phyloP scores from a whole-genome alignment of 208 protist genomes.

The Leishmania tropica region DNA sequence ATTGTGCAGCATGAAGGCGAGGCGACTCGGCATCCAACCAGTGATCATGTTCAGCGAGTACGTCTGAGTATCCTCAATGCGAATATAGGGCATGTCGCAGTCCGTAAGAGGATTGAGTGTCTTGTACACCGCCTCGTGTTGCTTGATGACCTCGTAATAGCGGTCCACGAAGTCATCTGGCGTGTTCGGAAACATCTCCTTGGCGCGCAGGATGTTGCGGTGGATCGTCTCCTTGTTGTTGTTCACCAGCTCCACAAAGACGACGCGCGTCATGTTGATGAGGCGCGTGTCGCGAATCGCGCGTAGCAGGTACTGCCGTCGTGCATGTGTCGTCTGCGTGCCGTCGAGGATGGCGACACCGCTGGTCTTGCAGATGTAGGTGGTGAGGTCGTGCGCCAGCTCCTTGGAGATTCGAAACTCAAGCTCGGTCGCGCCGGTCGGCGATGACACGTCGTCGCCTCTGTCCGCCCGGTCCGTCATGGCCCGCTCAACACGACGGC shows the following conservation, averaged over 20 bases:
- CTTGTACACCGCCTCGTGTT: conserved; percentile 74
- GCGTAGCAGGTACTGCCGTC: conserved; percentile 64
- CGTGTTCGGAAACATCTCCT: conserved; percentile 54
- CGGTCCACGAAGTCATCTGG: conserved; percentile 77
- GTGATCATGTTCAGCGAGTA: conserved; percentile 89
- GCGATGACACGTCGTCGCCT: conserved; percentile 14
- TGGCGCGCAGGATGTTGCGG: conserved; percentile 65
- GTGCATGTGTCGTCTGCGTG: conserved; percentile 61
- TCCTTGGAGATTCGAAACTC: conserved; percentile 45
- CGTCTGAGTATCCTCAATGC: conserved; percentile 66
- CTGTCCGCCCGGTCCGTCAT: conserved; percentile 10
- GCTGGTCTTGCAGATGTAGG: conserved; percentile 58
- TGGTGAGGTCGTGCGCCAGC: conserved; percentile 69
- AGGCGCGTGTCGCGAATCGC: conserved; percentile 61
- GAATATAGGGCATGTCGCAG: conserved; percentile 83
- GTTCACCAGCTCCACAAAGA: conserved; percentile 86
- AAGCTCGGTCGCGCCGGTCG: conserved; percentile 28
- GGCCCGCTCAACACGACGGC: conserved; percentile 31
- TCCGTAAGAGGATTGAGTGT: conserved; percentile 73
- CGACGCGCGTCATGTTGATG: conserved; percentile 70
- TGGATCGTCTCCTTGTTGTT: conserved; percentile 54
- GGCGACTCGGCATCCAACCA: conserved; percentile 84
- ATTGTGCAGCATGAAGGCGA: conserved; percentile 92
- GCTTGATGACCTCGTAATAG: conserved; percentile 67
- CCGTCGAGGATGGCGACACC: conserved; percentile 84